Base-by-base conservation (phyloP, 2,329 filamentous ascomycete genomes). In the Colletotrichum destructivum region DNA sequence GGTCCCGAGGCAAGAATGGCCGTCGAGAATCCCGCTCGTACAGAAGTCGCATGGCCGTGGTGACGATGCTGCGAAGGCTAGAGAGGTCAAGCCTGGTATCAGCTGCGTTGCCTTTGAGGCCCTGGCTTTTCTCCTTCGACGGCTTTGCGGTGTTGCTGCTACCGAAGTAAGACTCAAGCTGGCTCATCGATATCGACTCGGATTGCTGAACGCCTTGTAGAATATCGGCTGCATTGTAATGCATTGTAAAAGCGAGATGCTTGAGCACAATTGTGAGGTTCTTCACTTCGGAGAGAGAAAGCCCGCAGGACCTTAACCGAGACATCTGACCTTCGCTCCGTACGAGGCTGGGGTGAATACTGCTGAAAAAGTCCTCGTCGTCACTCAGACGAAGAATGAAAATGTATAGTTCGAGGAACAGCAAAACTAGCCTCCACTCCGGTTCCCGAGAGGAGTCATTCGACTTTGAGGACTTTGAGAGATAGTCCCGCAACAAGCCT, bases 381-480 rank as follows among this genome's bases (percentile, higher is more conserved):
- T 99, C 96, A 79, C 96, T 97, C 44, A 98, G 90, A 76, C 96
- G 93, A 15, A 98, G 85, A 2, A 98, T 90, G 79, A 98, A 98
- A 2, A 93, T 94, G 79, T 98, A 99, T 0, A 99, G 88, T 77
- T 99, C 96, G 7, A 99, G 87, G 78, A 99, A 98, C 0, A 99
- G 88, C 0, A 98, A 85, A 52, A 98, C 90, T 1, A 96, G 91
- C 21, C 93, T 91, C 96, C 96, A 99, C 78, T 98, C 94, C 75
- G 91, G 88, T 82, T 82, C 86, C 81, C 79, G 86, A 65, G 79
- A 51, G 11, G 62, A 52, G 18, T 65, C 55, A 18, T 51, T 40
- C 11, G 63, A 81, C 78, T 44, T 79, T 56, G 67, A 15, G 2
- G 63, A 61, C 54, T 66, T 69, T 13, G 72, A 73, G 35, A 75